Evolutionary conservation across 768 basidiomycete genomes (phyloP), one percentile per base, ranked within the genome.

Genomic region (Trichaptum fuscoviolaceum): DNA sequence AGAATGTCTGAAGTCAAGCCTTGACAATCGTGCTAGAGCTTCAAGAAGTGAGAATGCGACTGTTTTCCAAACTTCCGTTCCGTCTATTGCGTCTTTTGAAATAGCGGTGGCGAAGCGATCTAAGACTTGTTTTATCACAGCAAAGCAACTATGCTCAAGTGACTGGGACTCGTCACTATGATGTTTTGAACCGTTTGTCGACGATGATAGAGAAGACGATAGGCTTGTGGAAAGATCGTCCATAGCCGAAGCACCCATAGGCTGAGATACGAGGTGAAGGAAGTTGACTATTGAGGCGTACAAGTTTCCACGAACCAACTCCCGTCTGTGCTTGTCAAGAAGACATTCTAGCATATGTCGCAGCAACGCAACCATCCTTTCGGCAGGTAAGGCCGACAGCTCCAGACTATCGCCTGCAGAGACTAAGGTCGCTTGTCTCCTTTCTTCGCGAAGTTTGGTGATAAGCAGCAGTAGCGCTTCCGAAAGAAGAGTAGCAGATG

Each of bases 11-110:
- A 87, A 90, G 69, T 94, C 90, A 62, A 79, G 75, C 27, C 84
- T 84, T 52, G 87, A 91, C 0, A 96, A 78, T 58, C 90, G 85
- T 20, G 91, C 83, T 8, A 96, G 81, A 0, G 91, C 88, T 71
- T 96, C 93, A 58, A 98, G 81, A 2, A 95, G 80, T 82, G 95
- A 91, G 74, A 95, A 98, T 9, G 96, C 93, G 18, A 98, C 87
- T 2, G 95, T 96, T 77, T 93, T 93, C 96, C 96, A 99, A 1
- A 98, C 93, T 75, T 98, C 95, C 20, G 92, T 88, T 7, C 95
- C 96, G 69, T 97, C 95, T 64, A 93, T 91, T 1, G 95, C 95
- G 73, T 99, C 96, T n/a, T 93, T 83, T 24, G 92, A 87, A 52
- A 96, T 81, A 42, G 87, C 82, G 0, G 86, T 77, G 0, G 95